Base-by-base conservation (phyloP, 495 filamentous ascomycete genomes). In the Lophiotrema nucula region DNA sequence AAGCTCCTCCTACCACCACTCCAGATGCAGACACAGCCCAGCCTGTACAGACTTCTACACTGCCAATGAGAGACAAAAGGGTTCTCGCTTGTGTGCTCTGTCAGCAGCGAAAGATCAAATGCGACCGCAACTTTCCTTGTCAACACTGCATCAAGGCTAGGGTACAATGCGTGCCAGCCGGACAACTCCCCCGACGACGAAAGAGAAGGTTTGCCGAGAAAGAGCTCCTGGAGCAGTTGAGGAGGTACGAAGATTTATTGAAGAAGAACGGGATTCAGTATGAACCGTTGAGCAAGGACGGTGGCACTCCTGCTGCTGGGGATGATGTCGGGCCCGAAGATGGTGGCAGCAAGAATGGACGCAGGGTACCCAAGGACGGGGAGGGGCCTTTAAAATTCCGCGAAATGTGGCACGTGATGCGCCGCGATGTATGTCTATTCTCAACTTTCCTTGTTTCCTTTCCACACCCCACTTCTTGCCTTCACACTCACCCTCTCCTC, bases 61-160 rank as follows among this genome's bases (percentile, higher is more conserved):
- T n/a, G n/a, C n/a, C n/a, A n/a, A n/a, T n/a, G n/a, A n/a, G n/a
- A n/a, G n/a, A n/a, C n/a, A n/a, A n/a, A n/a, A n/a, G 81, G 22
- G 69, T 78, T n/a, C 74, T 84, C n/a, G 76, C 81, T 2, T 83
- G 81, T 57, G 70, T 81, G 24, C 68, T 73, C 0, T 84, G 81
- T 65, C 77, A 82, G 60, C 79, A 81, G 58, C 79, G 81, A 39
- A 84, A 84, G 51, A 70, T 84, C 26, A 80, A 77, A 52, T 85
- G 81, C 69, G 74, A 83, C 42, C 79, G 79, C 43, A 73, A 71
- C 15, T 79, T 76, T 53, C 82, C 81, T 12, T 85, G 82, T 64
- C 49, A 68, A 2, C 77, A 80, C 52, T 84, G 82, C 57, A 44
- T 72, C 23, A 76, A 66, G 37, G 48, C 69, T 21, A 35, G 64